Percentiles rank a stretch among this genome's conserved stretches.
Conservation (phyloP, 257 asterid genomes). For the Mentha longifolia region DNA sequence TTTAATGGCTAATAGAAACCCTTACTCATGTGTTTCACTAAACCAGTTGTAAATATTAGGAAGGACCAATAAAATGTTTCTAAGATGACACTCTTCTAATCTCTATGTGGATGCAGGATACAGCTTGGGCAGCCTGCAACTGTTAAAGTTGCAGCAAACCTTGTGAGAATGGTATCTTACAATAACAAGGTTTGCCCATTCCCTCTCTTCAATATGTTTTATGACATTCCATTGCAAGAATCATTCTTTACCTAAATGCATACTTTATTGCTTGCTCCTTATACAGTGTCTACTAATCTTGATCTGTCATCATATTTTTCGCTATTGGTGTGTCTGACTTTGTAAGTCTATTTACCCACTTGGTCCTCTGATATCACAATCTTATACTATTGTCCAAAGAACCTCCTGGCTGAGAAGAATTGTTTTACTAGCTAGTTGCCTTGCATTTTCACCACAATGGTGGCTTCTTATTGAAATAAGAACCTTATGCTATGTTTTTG, state of each 20-base stretch:
- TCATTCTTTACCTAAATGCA: background rate
- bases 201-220: slow-evolving; percentile 6
- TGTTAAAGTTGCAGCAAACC: slow-evolving; percentile 89
- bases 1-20: too few species aligned
- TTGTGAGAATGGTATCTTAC: slow-evolving; percentile 68
- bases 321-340: background rate
- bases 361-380: background rate
- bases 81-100: too few species aligned
- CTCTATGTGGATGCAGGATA: slow-evolving; percentile 66
- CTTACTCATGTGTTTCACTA: too few species aligned
- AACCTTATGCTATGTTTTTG: background rate
- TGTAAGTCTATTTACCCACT: background rate
- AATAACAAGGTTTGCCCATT: slow-evolving; percentile 71
- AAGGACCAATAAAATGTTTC: too few species aligned
- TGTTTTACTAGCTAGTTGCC: background rate
- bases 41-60: too few species aligned
- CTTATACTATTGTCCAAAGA: background rate
- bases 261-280: background rate
- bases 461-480: background rate
- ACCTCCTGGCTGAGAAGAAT: background rate
- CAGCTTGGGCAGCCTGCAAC: slow-evolving; percentile 93
- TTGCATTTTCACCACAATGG: background rate
- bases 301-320: background rate
- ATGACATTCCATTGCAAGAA: background rate
- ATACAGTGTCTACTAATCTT: background rate